Evolutionary conservation across 495 filamentous ascomycete genomes (phyloP), one percentile per base, ranked within the genome.

Genomic region (Aspergillus carlsbadensis): DNA sequence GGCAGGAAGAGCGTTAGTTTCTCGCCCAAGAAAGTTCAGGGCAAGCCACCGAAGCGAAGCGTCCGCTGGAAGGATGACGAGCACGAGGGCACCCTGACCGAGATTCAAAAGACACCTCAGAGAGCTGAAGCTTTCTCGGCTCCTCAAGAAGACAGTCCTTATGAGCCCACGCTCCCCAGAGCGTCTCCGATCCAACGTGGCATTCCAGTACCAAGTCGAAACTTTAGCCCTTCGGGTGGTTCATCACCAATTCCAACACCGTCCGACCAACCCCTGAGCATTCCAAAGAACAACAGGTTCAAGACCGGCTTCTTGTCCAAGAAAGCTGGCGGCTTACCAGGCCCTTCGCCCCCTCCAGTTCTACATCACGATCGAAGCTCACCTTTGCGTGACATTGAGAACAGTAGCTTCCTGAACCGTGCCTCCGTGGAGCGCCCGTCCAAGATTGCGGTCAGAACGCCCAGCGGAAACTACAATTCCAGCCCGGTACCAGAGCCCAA

Each of bases 21-120:
- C 65, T 88, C 90, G 3, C 90, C 90, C 0, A 93, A 90, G 77
- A 94, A 94, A 75, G 73, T 76, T 0, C 80, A 84, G 26, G 77
- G 80, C 3, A 87, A 86, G 57, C 59, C 72, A 22, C 52, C 67
- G 15, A 94, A 96, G 75, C 79, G 90, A 62, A 83, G 81, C 35
- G 94, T 98, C 13, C 81, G 92, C 51, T 98, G 95, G 95, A 86
- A 88, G 43, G 94, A 98, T 65, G 94, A 98, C 62, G 88, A 88
- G 48, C 82, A 85, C 24, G 87, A 97, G 64, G 91, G 90, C 10
- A 80, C 86, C 29, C 73, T 97, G 26, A 89, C 90, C 51, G 93
- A 96, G 64, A 96, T 91, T 58, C 87, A 92, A 66, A 89, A 89
- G 71, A 95, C 92, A 5, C 93, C 91, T 22, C 78, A 89, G 63